phyloP scores from a whole-genome alignment of 1,139 yeast species.

The Kodamaea sp. region DNA sequence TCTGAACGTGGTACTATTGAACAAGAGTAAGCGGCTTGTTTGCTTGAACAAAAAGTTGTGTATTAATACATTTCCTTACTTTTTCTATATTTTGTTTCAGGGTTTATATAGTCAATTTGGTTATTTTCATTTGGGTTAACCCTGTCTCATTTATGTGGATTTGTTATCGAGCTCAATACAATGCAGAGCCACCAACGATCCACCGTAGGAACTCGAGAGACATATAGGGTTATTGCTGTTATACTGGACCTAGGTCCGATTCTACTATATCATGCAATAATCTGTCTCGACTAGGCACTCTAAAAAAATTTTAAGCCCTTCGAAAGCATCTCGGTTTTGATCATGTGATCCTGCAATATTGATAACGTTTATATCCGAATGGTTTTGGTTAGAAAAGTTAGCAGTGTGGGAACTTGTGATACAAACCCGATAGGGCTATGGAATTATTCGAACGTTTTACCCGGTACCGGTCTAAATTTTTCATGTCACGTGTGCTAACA shows the following conservation, averaged over 20 bases:
- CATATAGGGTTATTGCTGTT: slow-evolving; percentile 12
- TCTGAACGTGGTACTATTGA: slow-evolving; percentile 91
- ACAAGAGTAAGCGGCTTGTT: slow-evolving; percentile 51
- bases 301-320: not conserved
- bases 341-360: slow-evolving; percentile 1
- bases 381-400: slow-evolving; percentile 10
- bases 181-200: slow-evolving; percentile 67
- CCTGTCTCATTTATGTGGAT: slow-evolving; percentile 46
- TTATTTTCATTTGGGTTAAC: slow-evolving; percentile 32
- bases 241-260: slow-evolving; percentile 1
- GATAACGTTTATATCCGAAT: slow-evolving; percentile 8
- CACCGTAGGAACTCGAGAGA: slow-evolving; percentile 27
- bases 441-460: too few relatives aligned
- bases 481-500: not conserved
- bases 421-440: too few relatives aligned
- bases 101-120: slow-evolving; percentile 35
- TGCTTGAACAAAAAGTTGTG: slow-evolving; percentile 15
- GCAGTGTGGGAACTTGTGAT: too few relatives aligned
- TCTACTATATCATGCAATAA: slow-evolving; percentile 4
- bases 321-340: not conserved
- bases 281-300: slow-evolving; percentile 2
- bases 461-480: too few relatives aligned
- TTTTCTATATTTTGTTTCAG: slow-evolving; percentile 19
- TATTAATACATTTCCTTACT: slow-evolving; percentile 25
- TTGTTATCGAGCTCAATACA: slow-evolving; percentile 55